Evolutionary conservation across 257 asterid species (phyloP).

Genomic region (Ocimum tenuiflorum): DNA sequence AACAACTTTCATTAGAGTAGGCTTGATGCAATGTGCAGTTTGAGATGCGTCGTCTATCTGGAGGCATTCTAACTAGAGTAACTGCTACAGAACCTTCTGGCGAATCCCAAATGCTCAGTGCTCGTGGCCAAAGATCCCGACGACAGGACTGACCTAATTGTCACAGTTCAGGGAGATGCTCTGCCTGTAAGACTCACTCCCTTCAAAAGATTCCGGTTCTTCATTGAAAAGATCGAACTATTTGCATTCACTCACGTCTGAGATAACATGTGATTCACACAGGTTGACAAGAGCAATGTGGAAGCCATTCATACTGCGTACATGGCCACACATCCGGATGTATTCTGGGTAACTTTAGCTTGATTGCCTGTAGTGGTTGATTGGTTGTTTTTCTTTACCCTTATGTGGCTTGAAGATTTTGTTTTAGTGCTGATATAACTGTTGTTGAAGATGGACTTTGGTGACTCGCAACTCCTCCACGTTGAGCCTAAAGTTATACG

Average conservation of each 20-base stretch:
- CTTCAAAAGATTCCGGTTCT: too few species aligned
- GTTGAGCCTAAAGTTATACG: slow-evolving; percentile 66
- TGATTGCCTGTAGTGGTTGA: background rate
- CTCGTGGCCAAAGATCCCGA: slow-evolving; percentile 91
- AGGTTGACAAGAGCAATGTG: slow-evolving; percentile 48
- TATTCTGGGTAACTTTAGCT: slow-evolving; percentile 69
- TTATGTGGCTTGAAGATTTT: too few species aligned
- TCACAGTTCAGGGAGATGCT: slow-evolving; percentile 80
- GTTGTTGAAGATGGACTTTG: slow-evolving; percentile 76
- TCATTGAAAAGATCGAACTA: background rate
- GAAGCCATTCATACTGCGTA: slow-evolving; percentile 61
- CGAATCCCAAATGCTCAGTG: slow-evolving; percentile 73
- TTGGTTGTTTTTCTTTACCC: too few species aligned
- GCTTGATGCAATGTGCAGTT: background rate
- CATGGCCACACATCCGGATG: slow-evolving; percentile 75
- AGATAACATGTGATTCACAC: slow-evolving; percentile 1
- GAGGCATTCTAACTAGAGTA: background rate
- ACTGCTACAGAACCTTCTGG: slow-evolving; percentile 58
- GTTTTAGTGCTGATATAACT: slow-evolving; percentile 16
- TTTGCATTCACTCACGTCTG: slow-evolving; percentile 4
- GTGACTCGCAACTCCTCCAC: slow-evolving; percentile 69
- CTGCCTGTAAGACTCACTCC: slow-evolving; percentile 56
- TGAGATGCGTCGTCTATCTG: background rate
- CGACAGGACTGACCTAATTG: slow-evolving; percentile 73
- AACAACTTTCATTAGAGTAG: background rate